phyloP scores from a whole-genome alignment of 352 stramenopile genomes.

The Pythium myriotylum region DNA sequence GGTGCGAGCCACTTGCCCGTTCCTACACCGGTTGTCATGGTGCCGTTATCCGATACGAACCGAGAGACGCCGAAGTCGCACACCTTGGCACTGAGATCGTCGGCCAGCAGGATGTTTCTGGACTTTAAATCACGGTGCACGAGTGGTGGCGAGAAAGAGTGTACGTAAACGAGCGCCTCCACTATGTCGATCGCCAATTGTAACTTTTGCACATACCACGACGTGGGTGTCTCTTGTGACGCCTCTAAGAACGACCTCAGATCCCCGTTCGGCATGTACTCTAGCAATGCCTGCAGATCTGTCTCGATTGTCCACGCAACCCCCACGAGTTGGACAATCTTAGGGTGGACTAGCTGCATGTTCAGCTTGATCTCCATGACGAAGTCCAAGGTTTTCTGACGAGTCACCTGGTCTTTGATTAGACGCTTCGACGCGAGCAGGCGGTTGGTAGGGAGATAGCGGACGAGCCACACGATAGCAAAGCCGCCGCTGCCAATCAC shows the following conservation, averaged over 20 bases:
- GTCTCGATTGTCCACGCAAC: slow-evolving; percentile 64
- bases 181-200: slow-evolving; percentile 49
- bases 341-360: slow-evolving; percentile 54
- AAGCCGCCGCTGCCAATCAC: slow-evolving; percentile 51
- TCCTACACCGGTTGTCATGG: slow-evolving; percentile 23
- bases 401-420: slow-evolving; percentile 45
- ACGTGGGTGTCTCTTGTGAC: neutral
- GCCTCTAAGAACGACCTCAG: slow-evolving; percentile 48
- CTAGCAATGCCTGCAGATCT: slow-evolving; percentile 63
- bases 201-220: slow-evolving; percentile 24
- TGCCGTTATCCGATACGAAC: slow-evolving; percentile 17
- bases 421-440: slow-evolving; percentile 57
- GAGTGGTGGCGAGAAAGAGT: slow-evolving; percentile 44
- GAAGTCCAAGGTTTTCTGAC: slow-evolving; percentile 49
- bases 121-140: slow-evolving; percentile 52
- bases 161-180: slow-evolving; percentile 50
- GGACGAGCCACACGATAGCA: slow-evolving; percentile 49
- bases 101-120: slow-evolving; percentile 45
- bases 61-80: slow-evolving; percentile 28
- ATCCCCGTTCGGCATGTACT: slow-evolving; percentile 69
- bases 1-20: slow-evolving; percentile 42
- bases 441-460: slow-evolving; percentile 37
- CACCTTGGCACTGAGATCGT: slow-evolving; percentile 26
- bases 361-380: slow-evolving; percentile 79
- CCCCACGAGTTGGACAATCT: slow-evolving; percentile 66